A percentile compares a stretch with the other conserved stretches of the same genome.
Conservation (phyloP, 805 yeast genomes). For the Candida berthetii region DNA sequence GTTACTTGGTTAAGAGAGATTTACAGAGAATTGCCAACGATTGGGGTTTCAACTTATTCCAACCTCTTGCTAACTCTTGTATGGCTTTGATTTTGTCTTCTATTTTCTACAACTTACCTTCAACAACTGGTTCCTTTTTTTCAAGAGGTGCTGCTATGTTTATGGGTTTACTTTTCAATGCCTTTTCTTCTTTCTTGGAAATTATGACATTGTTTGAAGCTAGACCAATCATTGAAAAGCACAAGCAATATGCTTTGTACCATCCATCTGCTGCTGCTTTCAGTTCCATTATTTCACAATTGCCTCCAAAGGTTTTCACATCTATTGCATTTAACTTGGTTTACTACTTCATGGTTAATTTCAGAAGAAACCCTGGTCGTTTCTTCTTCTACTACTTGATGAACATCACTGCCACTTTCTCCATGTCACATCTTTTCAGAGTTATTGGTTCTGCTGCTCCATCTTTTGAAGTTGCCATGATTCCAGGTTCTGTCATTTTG, state of each 20-base stretch:
- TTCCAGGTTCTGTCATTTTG: slow-evolving; percentile 47
- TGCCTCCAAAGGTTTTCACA: slow-evolving; percentile 42
- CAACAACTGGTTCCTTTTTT: slow-evolving; percentile 37
- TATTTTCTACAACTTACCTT: slow-evolving; percentile 40
- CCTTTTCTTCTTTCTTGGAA: slow-evolving; percentile 51
- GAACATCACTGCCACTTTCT: slow-evolving; percentile 35
- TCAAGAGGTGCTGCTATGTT: slow-evolving; percentile 55
- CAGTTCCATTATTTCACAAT: slow-evolving; percentile 44
- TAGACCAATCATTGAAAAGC: slow-evolving; percentile 54
- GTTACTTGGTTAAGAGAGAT: slow-evolving; percentile 34
- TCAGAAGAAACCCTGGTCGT: slow-evolving; percentile 43
- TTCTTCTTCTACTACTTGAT: slow-evolving; percentile 48
- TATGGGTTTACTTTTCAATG: slow-evolving; percentile 54
- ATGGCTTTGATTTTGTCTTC: slow-evolving; percentile 50
- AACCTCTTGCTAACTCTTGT: slow-evolving; percentile 36
- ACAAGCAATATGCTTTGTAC: slow-evolving; percentile 47
- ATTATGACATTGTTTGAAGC: slow-evolving; percentile 47
- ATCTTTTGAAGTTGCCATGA: slow-evolving; percentile 48
- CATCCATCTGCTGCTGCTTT: slow-evolving; percentile 57
- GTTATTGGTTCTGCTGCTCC: slow-evolving; percentile 42
- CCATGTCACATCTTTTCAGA: slow-evolving; percentile 52
- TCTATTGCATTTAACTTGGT: slow-evolving; percentile 42
- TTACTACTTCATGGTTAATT: slow-evolving; percentile 47
- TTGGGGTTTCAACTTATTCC: slow-evolving; percentile 36
- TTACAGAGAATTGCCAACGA: slow-evolving; percentile 39